These are phyloP conservation scores for Vickermania ingenoplastis DNA, from an alignment of 208 protist genomes.

Conservation along the genomic window DNA sequence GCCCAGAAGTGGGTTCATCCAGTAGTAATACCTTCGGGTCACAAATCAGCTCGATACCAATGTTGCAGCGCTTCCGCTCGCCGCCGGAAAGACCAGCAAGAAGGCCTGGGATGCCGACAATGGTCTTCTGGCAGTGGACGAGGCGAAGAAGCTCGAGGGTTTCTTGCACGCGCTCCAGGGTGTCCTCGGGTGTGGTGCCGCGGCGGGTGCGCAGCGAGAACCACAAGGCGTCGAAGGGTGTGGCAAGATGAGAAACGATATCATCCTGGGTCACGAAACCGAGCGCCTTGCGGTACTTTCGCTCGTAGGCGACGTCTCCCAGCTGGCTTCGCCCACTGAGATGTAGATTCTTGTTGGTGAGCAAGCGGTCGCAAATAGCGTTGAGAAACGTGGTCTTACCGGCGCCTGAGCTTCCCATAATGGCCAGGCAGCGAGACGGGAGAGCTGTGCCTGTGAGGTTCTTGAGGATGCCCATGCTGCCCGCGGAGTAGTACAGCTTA, in stretches of 20 bases:
- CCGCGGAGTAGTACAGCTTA: conserved; percentile 52
- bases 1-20: conserved; percentile 85
- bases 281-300: conserved; percentile 44
- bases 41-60: conserved; percentile 83
- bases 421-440: conserved; percentile 59
- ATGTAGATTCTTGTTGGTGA: conserved; percentile 18
- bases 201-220: conserved; percentile 74
- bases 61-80: conserved; percentile 83
- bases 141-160: conserved; percentile 59
- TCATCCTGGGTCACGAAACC: conserved; percentile 83
- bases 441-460: conserved; percentile 63
- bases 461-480: conserved; percentile 38
- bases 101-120: conserved; percentile 65
- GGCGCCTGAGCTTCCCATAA: conserved; percentile 75
- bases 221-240: conserved; percentile 51
- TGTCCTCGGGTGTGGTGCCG: conserved; percentile 26
- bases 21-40: conserved; percentile 81
- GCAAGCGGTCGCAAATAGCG: conserved; percentile 60
- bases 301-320: conserved; percentile 47
- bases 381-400: conserved; percentile 88
- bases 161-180: conserved; percentile 43
- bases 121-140: conserved; percentile 45
- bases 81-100: conserved; percentile 75
- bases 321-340: conserved; percentile 48
- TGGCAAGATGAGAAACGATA: conserved; percentile 54